These are phyloP conservation scores for Rhizophlyctis rosea DNA, from an alignment of 192 early-diverging fungal genomes.

Conservation along the genomic window DNA sequence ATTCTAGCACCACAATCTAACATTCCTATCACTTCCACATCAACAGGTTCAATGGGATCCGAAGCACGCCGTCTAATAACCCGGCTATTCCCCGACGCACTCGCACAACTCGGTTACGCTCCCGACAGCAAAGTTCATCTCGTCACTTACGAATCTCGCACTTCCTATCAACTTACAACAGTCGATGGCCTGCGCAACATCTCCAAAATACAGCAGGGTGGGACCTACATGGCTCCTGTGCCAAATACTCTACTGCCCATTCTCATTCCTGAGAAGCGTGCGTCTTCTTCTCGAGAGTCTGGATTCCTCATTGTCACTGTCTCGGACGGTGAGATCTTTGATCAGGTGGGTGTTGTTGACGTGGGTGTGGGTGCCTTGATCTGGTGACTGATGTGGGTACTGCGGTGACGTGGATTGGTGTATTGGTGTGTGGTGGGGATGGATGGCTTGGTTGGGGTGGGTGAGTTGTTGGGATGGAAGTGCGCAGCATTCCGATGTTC, in stretches of 20 bases:
- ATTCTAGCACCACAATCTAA: too few relatives aligned
- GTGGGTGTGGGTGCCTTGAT: too few relatives aligned
- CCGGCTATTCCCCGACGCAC: conserved; percentile 4
- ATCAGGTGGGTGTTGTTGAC: too few relatives aligned
- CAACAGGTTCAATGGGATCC: conserved; percentile 30
- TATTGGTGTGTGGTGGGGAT: too few relatives aligned
- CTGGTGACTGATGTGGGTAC: too few relatives aligned
- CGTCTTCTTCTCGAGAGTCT: neutral
- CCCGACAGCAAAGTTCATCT: neutral
- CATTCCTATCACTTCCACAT: too few relatives aligned
- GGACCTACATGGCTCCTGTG: conserved; percentile 22
- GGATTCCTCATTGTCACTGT: conserved; percentile 19
- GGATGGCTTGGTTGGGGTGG: too few relatives aligned
- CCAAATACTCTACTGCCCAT: conserved; percentile 9
- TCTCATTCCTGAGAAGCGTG: neutral
- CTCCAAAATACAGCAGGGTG: neutral
- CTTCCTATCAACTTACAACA: conserved; percentile 2
- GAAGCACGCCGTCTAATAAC: conserved; percentile 5
- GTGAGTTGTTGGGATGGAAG: too few relatives aligned
- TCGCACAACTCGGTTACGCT: conserved; percentile 8
- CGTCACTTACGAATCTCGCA: conserved; percentile 20
- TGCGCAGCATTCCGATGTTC: too few relatives aligned
- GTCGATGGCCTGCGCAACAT: neutral
- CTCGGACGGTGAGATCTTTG: conserved; percentile 26
- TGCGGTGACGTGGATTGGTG: too few relatives aligned